Percentiles rank a stretch among this genome's conserved stretches.
Evolutionary conservation across 2,329 filamentous ascomycete species (phyloP).

Genomic region (Arthrobotrys musiformis): DNA sequence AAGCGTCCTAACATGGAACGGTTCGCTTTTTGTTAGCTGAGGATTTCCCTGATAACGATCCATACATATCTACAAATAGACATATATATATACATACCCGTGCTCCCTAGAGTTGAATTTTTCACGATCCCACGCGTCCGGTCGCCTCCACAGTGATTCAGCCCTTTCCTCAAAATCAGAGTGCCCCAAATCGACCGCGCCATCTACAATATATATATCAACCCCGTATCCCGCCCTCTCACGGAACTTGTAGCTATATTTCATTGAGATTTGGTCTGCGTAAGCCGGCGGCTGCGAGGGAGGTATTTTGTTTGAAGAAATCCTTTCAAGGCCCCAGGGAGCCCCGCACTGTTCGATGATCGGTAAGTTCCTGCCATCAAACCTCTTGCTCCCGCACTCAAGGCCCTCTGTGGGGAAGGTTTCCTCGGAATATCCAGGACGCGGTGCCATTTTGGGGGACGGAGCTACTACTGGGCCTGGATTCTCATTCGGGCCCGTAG

Average conservation of each 20-base stretch:
- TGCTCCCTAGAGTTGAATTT: no score
- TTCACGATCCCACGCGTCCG: background rate
- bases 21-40: background rate
- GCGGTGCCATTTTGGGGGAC: background rate
- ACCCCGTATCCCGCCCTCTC: background rate
- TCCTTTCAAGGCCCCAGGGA: slow-evolving; percentile 17
- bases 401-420: no score
- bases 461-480: background rate
- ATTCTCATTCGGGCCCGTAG: no score
- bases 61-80: no score
- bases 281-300: no score
- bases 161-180: slow-evolving; percentile 13
- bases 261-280: background rate
- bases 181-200: background rate
- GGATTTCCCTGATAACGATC: no score
- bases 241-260: slow-evolving; percentile 4
- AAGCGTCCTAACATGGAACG: background rate
- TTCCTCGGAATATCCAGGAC: no score
- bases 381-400: background rate
- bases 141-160: background rate
- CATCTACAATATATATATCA: slow-evolving; percentile 18
- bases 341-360: slow-evolving; percentile 16
- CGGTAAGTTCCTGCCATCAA: background rate
- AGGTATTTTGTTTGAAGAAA: background rate
- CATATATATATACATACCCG: no score